Base-by-base conservation (phyloP, 2,329 filamentous ascomycete genomes). In the Fusarium phyllophilum region DNA sequence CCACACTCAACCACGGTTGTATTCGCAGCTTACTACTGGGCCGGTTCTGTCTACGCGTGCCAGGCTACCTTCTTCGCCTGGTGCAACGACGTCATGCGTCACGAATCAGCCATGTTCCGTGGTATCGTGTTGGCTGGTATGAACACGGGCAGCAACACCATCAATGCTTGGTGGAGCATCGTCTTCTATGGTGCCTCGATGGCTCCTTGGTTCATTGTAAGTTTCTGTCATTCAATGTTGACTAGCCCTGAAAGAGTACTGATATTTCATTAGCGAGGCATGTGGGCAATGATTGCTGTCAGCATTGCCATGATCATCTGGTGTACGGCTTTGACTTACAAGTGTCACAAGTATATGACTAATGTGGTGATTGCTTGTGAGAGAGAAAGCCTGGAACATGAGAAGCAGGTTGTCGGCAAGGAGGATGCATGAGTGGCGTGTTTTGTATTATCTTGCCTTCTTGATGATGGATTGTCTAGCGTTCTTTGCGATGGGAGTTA, bases 11-110 rank as follows among this genome's bases (percentile, higher is more conserved):
- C 89, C 0, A 78, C 86, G 0, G 83, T 88, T 3, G 86, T 90
- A 0, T 92, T 94, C 69, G 90, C 80, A 0, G 90, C 91, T 8
- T 93, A 93, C 75, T 93, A 93, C 79, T 91, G 89, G 88, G 90
- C 91, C 1, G 92, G 92, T 2, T 84, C 87, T 8, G 90, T 93
- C 0, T 94, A 94, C 74, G 91, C 92, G 1, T 92, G 91, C 76
- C 91, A 94, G 80, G 91, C 92, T 2, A 92, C 90, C 0, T 93
- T 94, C 75, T 94, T 94, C 74, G 92, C 92, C 0, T 94, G 92
- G 92, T 92, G 90, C 29, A 94, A 94, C 74, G 92, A 93, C 75
- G 89, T 90, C 5, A 88, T 92, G 83, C 86, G 90, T 13, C 87
- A 88, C 62, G 88, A 93, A 75, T 89, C 92, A 67, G 87, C 88